Evolutionary conservation across 345 rosid genomes (phyloP).

Genomic region (Camelina hispida): DNA sequence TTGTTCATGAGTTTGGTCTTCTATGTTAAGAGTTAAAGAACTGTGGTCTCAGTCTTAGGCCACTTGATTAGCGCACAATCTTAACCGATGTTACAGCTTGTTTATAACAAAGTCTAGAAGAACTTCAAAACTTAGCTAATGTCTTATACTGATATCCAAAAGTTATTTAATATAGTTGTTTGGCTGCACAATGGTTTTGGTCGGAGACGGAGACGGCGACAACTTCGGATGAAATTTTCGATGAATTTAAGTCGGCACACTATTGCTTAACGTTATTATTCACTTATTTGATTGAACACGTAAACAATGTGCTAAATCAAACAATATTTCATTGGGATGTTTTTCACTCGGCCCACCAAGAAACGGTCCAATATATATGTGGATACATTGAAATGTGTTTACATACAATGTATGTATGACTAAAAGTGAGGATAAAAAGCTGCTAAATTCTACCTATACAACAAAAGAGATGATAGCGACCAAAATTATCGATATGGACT

Average conservation of each 20-base stretch:
- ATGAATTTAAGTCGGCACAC: conserved; percentile 14
- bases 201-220: neutral
- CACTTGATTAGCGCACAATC: neutral
- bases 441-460: conserved; percentile 24
- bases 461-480: conserved; percentile 40
- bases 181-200: neutral
- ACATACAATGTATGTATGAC: conserved; percentile 26
- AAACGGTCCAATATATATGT: conserved; percentile 24
- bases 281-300: conserved; percentile 1
- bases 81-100: neutral
- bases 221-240: neutral
- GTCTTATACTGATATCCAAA: neutral
- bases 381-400: conserved; percentile 20
- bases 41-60: neutral
- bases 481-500: conserved; percentile 37
- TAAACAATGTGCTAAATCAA: conserved; percentile 23
- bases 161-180: neutral
- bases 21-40: neutral
- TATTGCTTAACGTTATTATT: neutral
- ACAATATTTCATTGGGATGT: conserved; percentile 1
- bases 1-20: neutral
- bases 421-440: conserved; percentile 25
- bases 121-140: neutral
- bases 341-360: conserved; percentile 29
- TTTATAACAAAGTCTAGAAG: neutral